Conservation (phyloP, 2,329 filamentous ascomycete genomes). For the Botrytis fragariae region DNA sequence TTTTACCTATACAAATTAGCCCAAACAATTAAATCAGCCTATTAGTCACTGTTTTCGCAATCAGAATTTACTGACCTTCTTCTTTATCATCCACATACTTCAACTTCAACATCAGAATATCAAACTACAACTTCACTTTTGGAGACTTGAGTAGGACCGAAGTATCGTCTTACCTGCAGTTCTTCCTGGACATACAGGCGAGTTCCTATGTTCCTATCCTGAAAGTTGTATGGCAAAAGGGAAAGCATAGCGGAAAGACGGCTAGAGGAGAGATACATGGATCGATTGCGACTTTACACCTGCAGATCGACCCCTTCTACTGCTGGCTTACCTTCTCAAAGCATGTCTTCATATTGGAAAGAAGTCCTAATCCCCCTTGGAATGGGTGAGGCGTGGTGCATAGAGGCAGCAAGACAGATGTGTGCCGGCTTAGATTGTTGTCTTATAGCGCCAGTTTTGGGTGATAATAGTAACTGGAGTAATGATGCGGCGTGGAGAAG, state of each 20-base stretch:
- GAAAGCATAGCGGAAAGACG: too few relatives aligned
- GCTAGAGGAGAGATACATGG: neutral
- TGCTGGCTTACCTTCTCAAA: neutral
- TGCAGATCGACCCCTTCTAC: neutral
- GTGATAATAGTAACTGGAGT: too few relatives aligned
- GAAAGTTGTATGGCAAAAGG: too few relatives aligned
- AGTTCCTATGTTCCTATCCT: too few relatives aligned
- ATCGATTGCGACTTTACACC: neutral
- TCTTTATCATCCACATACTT: too few relatives aligned
- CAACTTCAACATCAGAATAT: too few relatives aligned
- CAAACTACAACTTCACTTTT: neutral
- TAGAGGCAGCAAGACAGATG: neutral
- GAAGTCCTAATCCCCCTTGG: neutral
- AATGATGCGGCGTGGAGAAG: too few relatives aligned
- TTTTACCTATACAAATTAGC: too few relatives aligned
- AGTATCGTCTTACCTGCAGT: neutral
- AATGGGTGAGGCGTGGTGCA: neutral
- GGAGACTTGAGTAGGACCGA: neutral
- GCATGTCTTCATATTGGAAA: neutral
- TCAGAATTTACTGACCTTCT: fast-evolving
- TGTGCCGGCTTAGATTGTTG: neutral
- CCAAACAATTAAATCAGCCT: too few relatives aligned
- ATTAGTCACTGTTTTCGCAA: too few relatives aligned
- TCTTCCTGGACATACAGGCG: fast-evolving
- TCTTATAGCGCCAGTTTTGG: too few relatives aligned